Percentiles rank a stretch among this genome's conserved stretches.
Conservation (phyloP, 2,329 filamentous ascomycete genomes). For the Orbilia oligospora region DNA sequence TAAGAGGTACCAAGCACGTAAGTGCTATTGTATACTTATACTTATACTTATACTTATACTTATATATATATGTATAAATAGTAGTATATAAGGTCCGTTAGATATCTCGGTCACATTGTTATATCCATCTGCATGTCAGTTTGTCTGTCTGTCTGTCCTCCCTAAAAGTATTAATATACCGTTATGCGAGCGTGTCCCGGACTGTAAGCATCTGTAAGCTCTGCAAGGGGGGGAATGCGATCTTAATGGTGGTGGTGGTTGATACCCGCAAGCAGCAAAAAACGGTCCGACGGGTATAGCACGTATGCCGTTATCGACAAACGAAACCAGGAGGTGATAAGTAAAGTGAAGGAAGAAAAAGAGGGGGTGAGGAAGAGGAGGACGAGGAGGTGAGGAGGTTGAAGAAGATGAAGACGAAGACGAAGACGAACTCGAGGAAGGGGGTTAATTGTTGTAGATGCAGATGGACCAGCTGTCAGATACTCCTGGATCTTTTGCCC, state of each 20-base stretch:
- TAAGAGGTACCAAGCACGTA: not conserved
- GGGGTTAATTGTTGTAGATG: not conserved
- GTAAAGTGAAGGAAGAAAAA: not conserved
- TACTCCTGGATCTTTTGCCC: not conserved
- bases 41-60: not conserved
- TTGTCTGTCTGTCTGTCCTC: not conserved
- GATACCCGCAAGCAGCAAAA: not conserved
- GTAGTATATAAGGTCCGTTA: not conserved
- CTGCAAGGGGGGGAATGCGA: constrained; percentile 41
- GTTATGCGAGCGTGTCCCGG: constrained; percentile 24
- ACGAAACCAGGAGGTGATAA: not conserved
- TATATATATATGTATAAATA: too few relatives aligned
- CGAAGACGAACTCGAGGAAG: not conserved
- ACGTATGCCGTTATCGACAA: not conserved
- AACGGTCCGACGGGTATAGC: not conserved
- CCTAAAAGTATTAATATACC: constrained; percentile 15
- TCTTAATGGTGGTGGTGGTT: not conserved
- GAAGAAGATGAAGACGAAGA: not conserved
- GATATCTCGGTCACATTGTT: constrained; percentile 38
- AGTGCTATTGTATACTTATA: not conserved
- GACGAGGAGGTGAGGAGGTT: not conserved
- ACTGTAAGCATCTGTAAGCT: constrained; percentile 36
- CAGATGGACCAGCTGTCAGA: not conserved
- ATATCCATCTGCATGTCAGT: not conserved
- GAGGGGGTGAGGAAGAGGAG: not conserved